Evolutionary conservation across 2,329 filamentous ascomycete species (phyloP), one percentile per base, ranked within the genome.

Genomic region (Teratosphaeria nubilosa): DNA sequence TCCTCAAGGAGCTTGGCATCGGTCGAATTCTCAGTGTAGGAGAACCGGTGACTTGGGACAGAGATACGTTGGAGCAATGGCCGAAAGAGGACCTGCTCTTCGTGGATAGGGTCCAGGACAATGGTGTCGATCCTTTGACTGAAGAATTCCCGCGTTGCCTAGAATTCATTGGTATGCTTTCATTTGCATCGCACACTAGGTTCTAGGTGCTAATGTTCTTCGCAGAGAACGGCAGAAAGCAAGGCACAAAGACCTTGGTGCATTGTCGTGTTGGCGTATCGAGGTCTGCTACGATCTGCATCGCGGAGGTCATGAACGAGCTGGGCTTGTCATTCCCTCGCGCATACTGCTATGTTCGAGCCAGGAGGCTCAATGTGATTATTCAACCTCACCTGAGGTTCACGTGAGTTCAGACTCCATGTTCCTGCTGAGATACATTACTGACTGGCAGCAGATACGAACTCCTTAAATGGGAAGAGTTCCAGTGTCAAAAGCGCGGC

Each of bases 201-300:
- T 27, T 16, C 13, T 14, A 16, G 13, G 5, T 20, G 37, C 37
- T 55, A 1, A 55, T 22, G 5, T 37, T 31, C 13, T n/a, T 32
- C 16, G 27, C 66, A 96, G 94, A 90, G 65, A 84, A 85, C 65
- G 91, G 92, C 37, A 88, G 87, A 69, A 76, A 76, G 41, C 87
- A 88, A 51, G 86, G 87, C 31, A 89, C 84, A 4, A 90, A 92
- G 25, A 97, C 94, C 0, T 80, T 99, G 58, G 94, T 99, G 16
- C 94, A 99, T 72, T 99, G 94, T 72, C 87, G 94, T 20, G 94
- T 99, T 7, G 94, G 94, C 53, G 94, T 99, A 57, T 96, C 91
- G 55, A 84, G 94, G 55, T 96, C 90, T 62, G 94, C 94, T 13
- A 99, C 92, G 1, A 96, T 99, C 61, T 97, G 94, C 72, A 99